phyloP scores from a whole-genome alignment of 345 rosid genomes.

The Eutrema japonicum region DNA sequence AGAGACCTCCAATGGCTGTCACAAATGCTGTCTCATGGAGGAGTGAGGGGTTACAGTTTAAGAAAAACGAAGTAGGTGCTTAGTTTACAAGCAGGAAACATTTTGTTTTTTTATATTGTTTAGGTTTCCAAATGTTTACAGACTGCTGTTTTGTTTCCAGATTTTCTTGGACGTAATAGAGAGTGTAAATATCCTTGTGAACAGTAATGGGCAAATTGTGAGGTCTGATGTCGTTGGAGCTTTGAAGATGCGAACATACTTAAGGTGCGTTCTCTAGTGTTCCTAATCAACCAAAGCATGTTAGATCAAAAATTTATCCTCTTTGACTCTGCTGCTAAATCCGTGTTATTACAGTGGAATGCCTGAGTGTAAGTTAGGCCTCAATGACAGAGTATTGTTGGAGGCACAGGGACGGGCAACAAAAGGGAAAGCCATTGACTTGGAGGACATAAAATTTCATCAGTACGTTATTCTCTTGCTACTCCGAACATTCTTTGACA shows the following conservation, averaged over 20 bases:
- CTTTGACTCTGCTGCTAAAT: constrained; percentile 9
- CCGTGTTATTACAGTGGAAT: constrained; percentile 59
- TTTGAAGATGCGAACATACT: constrained; percentile 91
- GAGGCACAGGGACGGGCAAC: constrained; percentile 83
- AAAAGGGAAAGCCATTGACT: constrained; percentile 81
- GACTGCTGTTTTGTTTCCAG: constrained; percentile 47
- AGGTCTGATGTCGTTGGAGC: constrained; percentile 98
- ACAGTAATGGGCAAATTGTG: constrained; percentile 93
- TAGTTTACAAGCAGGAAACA: not conserved
- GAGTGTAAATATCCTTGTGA: constrained; percentile 92
- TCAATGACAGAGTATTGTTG: constrained; percentile 75
- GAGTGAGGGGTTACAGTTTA: constrained; percentile 73
- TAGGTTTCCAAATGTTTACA: constrained; percentile 27
- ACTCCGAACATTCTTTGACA: constrained; percentile 5
- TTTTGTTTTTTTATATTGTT: not conserved
- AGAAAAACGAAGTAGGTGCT: constrained; percentile 69
- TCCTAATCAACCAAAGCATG: constrained; percentile 9
- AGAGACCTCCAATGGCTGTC: constrained; percentile 90
- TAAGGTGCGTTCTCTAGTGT: constrained; percentile 60
- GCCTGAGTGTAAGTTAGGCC: constrained; percentile 88
- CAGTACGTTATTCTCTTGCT: constrained; percentile 55
- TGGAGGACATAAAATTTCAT: constrained; percentile 83
- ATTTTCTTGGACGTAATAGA: constrained; percentile 95
- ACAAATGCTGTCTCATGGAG: constrained; percentile 92
- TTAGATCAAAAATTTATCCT: constrained; percentile 14